A percentile compares a stretch with the other conserved stretches of the same genome.
These are phyloP conservation scores for Solanum bulbocastanum DNA, from an alignment of 257 asterid genomes.

Conservation along the genomic window DNA sequence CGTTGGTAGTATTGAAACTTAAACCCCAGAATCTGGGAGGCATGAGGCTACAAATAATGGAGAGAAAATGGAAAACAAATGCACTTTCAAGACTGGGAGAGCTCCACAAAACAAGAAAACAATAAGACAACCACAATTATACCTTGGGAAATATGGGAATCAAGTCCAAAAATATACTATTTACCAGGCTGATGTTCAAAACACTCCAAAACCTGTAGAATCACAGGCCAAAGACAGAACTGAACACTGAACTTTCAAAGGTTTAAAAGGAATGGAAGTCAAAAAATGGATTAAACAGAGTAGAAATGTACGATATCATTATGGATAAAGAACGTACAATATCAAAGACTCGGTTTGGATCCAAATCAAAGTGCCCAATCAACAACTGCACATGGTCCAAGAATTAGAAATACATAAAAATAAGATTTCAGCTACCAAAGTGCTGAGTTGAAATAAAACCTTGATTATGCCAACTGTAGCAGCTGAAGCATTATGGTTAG, in stretches of 20 bases:
- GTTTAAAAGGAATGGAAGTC: constrained; percentile 2
- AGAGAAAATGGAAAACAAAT: background rate
- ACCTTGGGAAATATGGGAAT: constrained; percentile 97
- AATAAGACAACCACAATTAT: constrained; percentile 2
- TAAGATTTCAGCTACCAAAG: background rate
- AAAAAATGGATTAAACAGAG: background rate
- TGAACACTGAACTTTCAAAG: constrained; percentile 1
- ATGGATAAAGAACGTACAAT: constrained; percentile 52
- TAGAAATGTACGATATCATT: background rate
- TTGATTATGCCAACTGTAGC: constrained; percentile 82
- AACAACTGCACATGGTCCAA: constrained; percentile 57
- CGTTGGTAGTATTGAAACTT: constrained; percentile 93
- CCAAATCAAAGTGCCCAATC: constrained; percentile 97
- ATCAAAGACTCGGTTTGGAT: constrained; percentile 95
- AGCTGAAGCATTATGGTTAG: constrained; percentile 54
- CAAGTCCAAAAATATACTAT: constrained; percentile 71
- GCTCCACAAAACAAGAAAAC: background rate
- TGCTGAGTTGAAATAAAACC: constrained; percentile 29
- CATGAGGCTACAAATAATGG: constrained; percentile 67
- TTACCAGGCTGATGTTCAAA: constrained; percentile 86
- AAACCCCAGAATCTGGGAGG: constrained; percentile 87
- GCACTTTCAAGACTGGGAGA: background rate
- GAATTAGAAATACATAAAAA: constrained; percentile 18
- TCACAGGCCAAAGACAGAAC: background rate
- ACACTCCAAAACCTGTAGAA: constrained; percentile 74